Conservation (phyloP, 2,329 filamentous ascomycete genomes). For the Aspergillus quadricinctus region DNA sequence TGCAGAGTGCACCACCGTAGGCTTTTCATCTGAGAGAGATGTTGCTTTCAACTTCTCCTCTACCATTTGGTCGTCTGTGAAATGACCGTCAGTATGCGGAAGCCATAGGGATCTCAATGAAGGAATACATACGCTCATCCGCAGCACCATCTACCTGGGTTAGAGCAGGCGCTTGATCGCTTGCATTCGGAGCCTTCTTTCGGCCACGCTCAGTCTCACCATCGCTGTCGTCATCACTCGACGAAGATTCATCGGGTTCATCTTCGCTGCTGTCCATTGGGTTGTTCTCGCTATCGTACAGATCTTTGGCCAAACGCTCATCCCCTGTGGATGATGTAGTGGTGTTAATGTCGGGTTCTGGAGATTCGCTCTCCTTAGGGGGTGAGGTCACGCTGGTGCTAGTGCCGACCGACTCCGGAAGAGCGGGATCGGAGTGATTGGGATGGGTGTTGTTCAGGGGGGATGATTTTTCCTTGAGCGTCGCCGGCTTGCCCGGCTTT, state of each 20-base stretch:
- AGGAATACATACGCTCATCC: conserved; percentile 63
- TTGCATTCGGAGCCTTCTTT: conserved; percentile 25
- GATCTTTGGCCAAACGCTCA: conserved; percentile 63
- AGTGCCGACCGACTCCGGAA: conserved; percentile 60
- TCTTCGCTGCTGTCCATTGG: conserved; percentile 67
- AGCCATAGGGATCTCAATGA: conserved; percentile 4
- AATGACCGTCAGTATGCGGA: conserved; percentile 9
- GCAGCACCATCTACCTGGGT: conserved; percentile 62
- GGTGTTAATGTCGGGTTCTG: conserved; percentile 33
- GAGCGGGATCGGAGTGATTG: conserved; percentile 64
- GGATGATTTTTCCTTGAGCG: conserved; percentile 59
- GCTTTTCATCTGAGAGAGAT: conserved; percentile 35
- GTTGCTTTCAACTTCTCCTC: conserved; percentile 56
- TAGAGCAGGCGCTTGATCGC: not conserved
- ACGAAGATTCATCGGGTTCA: conserved; percentile 43
- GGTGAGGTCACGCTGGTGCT: conserved; percentile 1
- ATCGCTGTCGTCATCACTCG: conserved; percentile 59
- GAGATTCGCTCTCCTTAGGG: conserved; percentile 26
- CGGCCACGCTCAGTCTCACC: conserved; percentile 25
- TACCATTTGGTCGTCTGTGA: conserved; percentile 41
- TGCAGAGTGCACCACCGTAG: conserved; percentile 12
- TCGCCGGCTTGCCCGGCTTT: conserved; percentile 44
- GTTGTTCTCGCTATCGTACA: conserved; percentile 62
- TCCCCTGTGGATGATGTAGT: conserved; percentile 47
- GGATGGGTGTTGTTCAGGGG: conserved; percentile 68